Conservation (phyloP, 257 asterid species). For the Gynochthodes officinalis region DNA sequence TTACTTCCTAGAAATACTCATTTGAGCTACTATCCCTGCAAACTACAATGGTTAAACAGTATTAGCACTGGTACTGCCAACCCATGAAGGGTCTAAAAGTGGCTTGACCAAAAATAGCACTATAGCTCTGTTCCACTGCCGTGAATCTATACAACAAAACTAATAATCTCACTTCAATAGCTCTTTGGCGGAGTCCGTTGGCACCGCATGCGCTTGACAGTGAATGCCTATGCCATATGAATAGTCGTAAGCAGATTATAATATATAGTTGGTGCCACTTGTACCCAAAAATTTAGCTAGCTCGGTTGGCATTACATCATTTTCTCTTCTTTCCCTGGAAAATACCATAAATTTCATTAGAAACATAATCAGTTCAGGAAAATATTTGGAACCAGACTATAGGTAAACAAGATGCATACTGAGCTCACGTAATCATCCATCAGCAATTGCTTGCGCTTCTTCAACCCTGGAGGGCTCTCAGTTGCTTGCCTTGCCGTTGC, state of each 20-base stretch:
- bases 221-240: neutral
- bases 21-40: neutral
- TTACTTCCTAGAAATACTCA: neutral
- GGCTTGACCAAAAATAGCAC: neutral
- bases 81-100: neutral
- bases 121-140: slow-evolving; percentile 1
- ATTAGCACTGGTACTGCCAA: neutral
- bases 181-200: neutral
- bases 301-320: slow-evolving; percentile 26
- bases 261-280: neutral
- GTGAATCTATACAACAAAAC: neutral
- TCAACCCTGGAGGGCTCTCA: slow-evolving; percentile 70
- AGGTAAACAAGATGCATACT: slow-evolving; percentile 29
- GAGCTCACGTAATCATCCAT: slow-evolving; percentile 83
- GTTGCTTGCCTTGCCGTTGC: slow-evolving; percentile 66
- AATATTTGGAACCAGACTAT: neutral
- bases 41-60: neutral
- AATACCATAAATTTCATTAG: neutral
- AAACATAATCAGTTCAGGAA: too few species aligned
- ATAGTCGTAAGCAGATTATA: slow-evolving; percentile 1
- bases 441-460: slow-evolving; percentile 67
- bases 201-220: neutral
- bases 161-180: neutral
- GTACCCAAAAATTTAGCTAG: neutral
- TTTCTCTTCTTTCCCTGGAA: slow-evolving; percentile 74